These are phyloP conservation scores for Hygrophorus russula DNA, from an alignment of 768 basidiomycete species.

Conservation along the genomic window DNA sequence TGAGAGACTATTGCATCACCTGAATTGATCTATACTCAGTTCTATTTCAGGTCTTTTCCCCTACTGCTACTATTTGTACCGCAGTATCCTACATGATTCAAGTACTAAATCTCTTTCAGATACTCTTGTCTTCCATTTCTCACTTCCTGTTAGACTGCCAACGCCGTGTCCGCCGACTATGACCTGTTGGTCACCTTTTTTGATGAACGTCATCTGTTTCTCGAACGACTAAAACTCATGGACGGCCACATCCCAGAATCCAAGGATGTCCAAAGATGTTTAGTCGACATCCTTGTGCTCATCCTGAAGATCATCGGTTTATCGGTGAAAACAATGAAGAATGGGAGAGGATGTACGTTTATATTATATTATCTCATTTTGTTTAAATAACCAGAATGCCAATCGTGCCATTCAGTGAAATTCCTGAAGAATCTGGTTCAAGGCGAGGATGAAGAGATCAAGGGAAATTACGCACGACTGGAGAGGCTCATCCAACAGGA, in stretches of 20 bases:
- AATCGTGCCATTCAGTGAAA: neutral
- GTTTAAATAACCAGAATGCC: no score
- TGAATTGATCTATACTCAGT: neutral
- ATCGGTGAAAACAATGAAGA: no score
- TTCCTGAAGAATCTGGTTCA: neutral
- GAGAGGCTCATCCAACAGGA: neutral
- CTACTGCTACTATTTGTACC: neutral
- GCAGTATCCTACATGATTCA: neutral
- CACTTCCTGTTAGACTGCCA: neutral
- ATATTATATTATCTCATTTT: neutral
- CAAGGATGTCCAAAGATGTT: neutral
- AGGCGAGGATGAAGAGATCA: neutral
- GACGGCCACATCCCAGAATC: neutral
- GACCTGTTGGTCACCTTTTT: neutral
- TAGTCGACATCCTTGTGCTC: neutral
- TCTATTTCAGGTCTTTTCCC: neutral
- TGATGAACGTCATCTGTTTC: neutral
- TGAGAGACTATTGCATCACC: neutral
- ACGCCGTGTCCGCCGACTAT: no score
- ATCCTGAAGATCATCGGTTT: no score
- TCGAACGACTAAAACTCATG: neutral
- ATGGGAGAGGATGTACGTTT: neutral
- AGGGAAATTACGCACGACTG: neutral
- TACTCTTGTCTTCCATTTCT: neutral
- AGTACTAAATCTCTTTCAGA: no score